phyloP scores from a whole-genome alignment of 2,329 filamentous ascomycete species.

The Clarireedia paspali region DNA sequence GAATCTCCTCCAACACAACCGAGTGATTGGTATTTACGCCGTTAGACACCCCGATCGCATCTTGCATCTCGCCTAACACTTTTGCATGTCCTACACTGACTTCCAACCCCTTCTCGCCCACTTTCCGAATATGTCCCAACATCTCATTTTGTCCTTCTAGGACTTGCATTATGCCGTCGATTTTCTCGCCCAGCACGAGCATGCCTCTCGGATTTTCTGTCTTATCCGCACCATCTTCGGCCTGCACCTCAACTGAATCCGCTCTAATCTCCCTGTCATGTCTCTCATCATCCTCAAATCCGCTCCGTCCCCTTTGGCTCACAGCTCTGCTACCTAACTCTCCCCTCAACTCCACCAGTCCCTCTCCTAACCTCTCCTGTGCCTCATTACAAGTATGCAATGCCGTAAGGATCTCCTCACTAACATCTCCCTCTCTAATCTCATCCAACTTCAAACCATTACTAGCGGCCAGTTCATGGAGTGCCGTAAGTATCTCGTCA shows the following conservation, averaged over 20 bases:
- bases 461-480: constrained; percentile 20
- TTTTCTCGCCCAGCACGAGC: neutral
- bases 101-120: no score
- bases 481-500: constrained; percentile 26
- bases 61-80: constrained; percentile 12
- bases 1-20: no score
- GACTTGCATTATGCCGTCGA: neutral
- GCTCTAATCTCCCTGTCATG: no score
- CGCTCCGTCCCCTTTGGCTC: neutral
- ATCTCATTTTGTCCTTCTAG: constrained; percentile 16
- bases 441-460: constrained; percentile 19
- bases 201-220: neutral
- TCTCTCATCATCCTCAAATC: neutral
- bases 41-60: constrained; percentile 3
- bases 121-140: no score
- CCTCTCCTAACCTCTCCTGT: neutral
- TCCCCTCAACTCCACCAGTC: neutral
- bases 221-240: neutral
- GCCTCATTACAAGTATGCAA: constrained; percentile 5
- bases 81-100: no score
- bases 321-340: neutral
- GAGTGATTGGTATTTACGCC: constrained; percentile 16
- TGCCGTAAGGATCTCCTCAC: constrained; percentile 26
- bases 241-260: no score
- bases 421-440: constrained; percentile 24